These are phyloP conservation scores for Didymella lethalis DNA, from an alignment of 2,329 filamentous ascomycete genomes.

Conservation along the genomic window DNA sequence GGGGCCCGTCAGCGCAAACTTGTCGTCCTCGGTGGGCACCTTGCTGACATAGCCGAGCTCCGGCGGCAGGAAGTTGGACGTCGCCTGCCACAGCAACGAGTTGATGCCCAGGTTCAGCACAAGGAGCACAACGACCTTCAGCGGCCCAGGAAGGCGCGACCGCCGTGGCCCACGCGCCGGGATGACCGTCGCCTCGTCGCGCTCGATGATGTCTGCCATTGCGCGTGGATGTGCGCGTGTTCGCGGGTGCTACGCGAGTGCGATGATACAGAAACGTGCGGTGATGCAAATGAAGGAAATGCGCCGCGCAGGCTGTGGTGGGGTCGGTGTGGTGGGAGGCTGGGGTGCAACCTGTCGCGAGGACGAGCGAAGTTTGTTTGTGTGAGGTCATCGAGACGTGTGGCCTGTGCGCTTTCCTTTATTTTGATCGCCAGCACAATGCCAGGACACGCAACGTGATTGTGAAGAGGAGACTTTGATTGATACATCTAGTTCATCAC, in stretches of 20 bases:
- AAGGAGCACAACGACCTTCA: slow-evolving; percentile 56
- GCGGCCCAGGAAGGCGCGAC: slow-evolving; percentile 45
- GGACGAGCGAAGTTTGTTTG: slow-evolving; percentile 18
- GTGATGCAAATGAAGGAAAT: slow-evolving; percentile 2
- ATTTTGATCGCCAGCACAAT: background rate
- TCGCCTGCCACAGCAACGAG: slow-evolving; percentile 68
- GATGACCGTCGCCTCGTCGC: slow-evolving; percentile 39
- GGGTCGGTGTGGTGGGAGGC: slow-evolving; percentile 19
- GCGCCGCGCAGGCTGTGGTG: slow-evolving; percentile 21
- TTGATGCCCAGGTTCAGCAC: slow-evolving; percentile 68
- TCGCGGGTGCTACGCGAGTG: slow-evolving; percentile 9
- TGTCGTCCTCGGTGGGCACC: slow-evolving; percentile 65
- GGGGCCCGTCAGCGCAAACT: slow-evolving; percentile 59
- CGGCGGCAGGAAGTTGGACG: slow-evolving; percentile 66
- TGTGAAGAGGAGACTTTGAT: slow-evolving; percentile 24
- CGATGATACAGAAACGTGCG: background rate
- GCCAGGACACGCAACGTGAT: background rate
- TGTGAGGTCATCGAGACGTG: slow-evolving; percentile 10
- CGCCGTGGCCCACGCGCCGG: slow-evolving; percentile 33
- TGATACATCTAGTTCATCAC: slow-evolving; percentile 22
- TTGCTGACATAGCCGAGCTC: slow-evolving; percentile 74
- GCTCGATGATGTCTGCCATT: slow-evolving; percentile 42
- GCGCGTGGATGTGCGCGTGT: slow-evolving; percentile 14
- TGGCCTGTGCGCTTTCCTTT: slow-evolving; percentile 12
- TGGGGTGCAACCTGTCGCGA: slow-evolving; percentile 14